Evolutionary conservation across 2,329 filamentous ascomycete genomes (phyloP), one percentile per base, ranked within the genome.

Genomic region (Verticillium tricorpus): DNA sequence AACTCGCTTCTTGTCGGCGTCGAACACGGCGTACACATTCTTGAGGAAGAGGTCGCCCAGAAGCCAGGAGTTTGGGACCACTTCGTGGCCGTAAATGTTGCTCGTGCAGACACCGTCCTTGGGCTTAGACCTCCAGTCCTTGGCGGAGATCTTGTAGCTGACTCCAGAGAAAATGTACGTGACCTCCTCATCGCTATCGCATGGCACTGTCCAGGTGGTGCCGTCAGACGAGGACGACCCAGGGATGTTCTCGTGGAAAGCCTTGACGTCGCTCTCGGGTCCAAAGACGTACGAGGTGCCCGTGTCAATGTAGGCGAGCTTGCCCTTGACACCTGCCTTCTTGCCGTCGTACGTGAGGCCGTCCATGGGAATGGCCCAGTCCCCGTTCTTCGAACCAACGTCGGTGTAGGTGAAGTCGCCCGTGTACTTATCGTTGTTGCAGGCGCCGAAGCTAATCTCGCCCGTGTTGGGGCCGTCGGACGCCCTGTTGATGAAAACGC

Each of bases 11-110:
- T 86, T 71, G 65, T 94, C 92, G 60, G 85, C 85, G 72, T 97
- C 93, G 72, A 96, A 96, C 28, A 95, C 88, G 1, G 86, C 81
- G 71, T 96, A 96, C 17, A 96, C 92, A 68, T 96, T 96, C 78
- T 96, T 96, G 64, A 97, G 76, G 69, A 96, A 96, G 1, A 89
- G 85, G 67, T 93, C 92, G 2, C 93, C 93, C 1, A 96, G 75
- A n/a, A 97, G 80, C 92, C 92, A 96, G 32, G 87, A 68, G 68
- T 78, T 80, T 1, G 80, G 76, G 56, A 92, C 87, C 15, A 91
- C 85, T 70, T 89, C 84, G 31, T 86, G 82, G 1, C 89, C 90
- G 60, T 92, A 88, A 39, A 96, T 85, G 68, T 91, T 93, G 72
- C 90, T 93, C 19, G 85, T 82, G 70, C 87, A 89, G 32, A 73